These are phyloP conservation scores for Diutina ranongensis DNA, from an alignment of 1,139 yeast species.

Conservation along the genomic window DNA sequence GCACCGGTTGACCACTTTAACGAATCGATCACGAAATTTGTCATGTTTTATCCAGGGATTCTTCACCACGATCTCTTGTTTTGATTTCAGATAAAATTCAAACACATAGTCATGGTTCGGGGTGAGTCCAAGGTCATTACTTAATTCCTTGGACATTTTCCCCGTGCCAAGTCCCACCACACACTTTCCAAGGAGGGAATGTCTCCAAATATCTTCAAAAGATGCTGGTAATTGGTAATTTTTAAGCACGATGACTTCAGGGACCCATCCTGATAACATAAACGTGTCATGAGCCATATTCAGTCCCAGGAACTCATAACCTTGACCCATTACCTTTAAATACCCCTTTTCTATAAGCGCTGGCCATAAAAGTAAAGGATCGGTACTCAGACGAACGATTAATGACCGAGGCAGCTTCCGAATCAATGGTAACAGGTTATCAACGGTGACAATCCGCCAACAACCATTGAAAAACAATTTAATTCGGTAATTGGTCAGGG, in stretches of 20 bases:
- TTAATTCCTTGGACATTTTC: slow-evolving; percentile 25
- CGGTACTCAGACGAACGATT: slow-evolving; percentile 29
- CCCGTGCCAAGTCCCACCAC: slow-evolving; percentile 67
- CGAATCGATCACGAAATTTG: slow-evolving; percentile 3
- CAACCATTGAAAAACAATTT: slow-evolving; percentile 46
- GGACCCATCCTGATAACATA: slow-evolving; percentile 58
- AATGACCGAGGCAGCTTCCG: slow-evolving; percentile 14
- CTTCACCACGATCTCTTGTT: slow-evolving; percentile 23
- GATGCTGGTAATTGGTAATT: slow-evolving; percentile 12
- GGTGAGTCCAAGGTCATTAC: slow-evolving; percentile 28
- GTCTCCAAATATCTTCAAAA: slow-evolving; percentile 23
- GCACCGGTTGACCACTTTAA: slow-evolving; percentile 15
- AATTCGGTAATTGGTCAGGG: neutral
- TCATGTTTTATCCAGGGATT: slow-evolving; percentile 40
- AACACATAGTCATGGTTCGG: slow-evolving; percentile 63
- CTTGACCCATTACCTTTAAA: slow-evolving; percentile 46
- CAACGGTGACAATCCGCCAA: slow-evolving; percentile 36
- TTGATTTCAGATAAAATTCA: slow-evolving; percentile 12
- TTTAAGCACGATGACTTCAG: slow-evolving; percentile 39
- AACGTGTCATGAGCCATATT: slow-evolving; percentile 70
- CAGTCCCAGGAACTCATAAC: slow-evolving; percentile 63
- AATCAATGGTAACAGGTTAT: slow-evolving; percentile 30
- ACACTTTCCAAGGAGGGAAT: slow-evolving; percentile 23
- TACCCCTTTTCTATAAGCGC: slow-evolving; percentile 71
- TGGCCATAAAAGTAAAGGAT: slow-evolving; percentile 44